phyloP scores from a whole-genome alignment of 331 rosid species.

The Phaseolus coccineus region DNA sequence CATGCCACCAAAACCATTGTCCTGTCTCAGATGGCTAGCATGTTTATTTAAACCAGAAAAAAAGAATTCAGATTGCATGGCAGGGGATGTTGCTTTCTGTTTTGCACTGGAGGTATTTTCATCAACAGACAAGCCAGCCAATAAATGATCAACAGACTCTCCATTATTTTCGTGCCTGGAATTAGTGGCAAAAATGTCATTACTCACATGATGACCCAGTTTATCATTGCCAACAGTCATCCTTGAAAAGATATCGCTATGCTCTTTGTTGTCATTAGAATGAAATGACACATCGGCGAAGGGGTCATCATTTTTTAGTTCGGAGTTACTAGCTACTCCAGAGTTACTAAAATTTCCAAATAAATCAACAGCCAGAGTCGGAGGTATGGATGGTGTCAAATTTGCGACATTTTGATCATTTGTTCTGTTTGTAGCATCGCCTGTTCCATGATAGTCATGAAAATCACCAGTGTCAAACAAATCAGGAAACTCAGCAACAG shows the following conservation, averaged over 20 bases:
- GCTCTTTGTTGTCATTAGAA: slow-evolving; percentile 56
- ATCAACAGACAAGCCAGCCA: slow-evolving; percentile 13
- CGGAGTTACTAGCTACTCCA: not conserved
- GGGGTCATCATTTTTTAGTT: slow-evolving; percentile 64
- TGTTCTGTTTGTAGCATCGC: slow-evolving; percentile 33
- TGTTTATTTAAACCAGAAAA: slow-evolving; percentile 4
- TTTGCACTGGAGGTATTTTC: slow-evolving; percentile 6
- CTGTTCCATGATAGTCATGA: slow-evolving; percentile 17
- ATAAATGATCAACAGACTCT: slow-evolving; percentile 15
- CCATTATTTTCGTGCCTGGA: slow-evolving; percentile 9
- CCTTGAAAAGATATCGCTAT: slow-evolving; percentile 71
- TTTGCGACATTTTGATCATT: slow-evolving; percentile 50
- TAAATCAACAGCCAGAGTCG: slow-evolving; percentile 60
- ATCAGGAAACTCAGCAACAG: slow-evolving; percentile 7
- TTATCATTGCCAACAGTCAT: slow-evolving; percentile 22
- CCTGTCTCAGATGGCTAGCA: not conserved
- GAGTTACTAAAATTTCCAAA: slow-evolving; percentile 47
- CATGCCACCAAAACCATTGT: slow-evolving; percentile 14
- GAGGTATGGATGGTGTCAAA: slow-evolving; percentile 49
- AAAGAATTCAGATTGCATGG: slow-evolving; percentile 27
- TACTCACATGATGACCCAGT: slow-evolving; percentile 41
- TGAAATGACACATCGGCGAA: slow-evolving; percentile 82
- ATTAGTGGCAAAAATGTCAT: slow-evolving; percentile 8
- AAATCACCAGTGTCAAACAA: slow-evolving; percentile 16
- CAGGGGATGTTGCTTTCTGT: slow-evolving; percentile 29